Evolutionary conservation across 169 alveolate species (phyloP).

Genomic region (Eimeria acervulina): DNA sequence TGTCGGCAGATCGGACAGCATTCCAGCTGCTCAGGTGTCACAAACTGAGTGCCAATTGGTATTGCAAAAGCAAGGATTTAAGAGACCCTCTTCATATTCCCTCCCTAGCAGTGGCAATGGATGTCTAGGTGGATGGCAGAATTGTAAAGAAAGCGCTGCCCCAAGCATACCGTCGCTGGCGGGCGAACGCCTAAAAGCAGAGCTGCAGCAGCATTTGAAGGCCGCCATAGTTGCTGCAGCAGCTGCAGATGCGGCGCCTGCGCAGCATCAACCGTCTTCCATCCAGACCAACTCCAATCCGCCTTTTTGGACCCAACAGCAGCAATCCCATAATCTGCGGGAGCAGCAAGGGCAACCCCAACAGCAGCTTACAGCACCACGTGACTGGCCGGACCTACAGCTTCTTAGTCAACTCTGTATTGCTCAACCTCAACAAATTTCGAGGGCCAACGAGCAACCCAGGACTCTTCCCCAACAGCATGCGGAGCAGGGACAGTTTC

Average conservation of each 20-base stretch:
- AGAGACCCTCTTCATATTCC: slow-evolving; percentile 4
- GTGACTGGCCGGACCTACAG: slow-evolving; percentile 37
- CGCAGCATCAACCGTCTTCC: slow-evolving; percentile 13
- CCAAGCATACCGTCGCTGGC: background rate
- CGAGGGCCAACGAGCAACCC: background rate
- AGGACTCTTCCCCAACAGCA: background rate
- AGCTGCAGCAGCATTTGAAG: slow-evolving; percentile 60
- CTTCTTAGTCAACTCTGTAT: slow-evolving; percentile 37
- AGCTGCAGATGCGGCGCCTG: slow-evolving; percentile 30
- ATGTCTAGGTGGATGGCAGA: background rate
- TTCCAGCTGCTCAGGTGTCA: background rate
- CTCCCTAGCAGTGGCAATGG: slow-evolving; percentile 2
- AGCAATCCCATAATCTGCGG: slow-evolving; percentile 30
- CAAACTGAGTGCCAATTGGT: slow-evolving; percentile 25
- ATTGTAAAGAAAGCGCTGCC: background rate
- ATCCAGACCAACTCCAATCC: background rate
- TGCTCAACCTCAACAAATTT: slow-evolving; percentile 13
- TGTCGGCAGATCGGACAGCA: slow-evolving; percentile 36
- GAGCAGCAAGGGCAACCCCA: slow-evolving; percentile 45
- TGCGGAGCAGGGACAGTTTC: slow-evolving; percentile 23
- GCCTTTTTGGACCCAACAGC: slow-evolving; percentile 33
- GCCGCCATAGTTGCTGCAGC: slow-evolving; percentile 68
- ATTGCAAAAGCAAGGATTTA: slow-evolving; percentile 19
- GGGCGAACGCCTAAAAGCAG: slow-evolving; percentile 54
- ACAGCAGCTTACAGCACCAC: background rate